A percentile compares a stretch with the other conserved stretches of the same genome.
phyloP scores from a whole-genome alignment of 805 yeast species.

The Kluyveromyces nonfermentans region DNA sequence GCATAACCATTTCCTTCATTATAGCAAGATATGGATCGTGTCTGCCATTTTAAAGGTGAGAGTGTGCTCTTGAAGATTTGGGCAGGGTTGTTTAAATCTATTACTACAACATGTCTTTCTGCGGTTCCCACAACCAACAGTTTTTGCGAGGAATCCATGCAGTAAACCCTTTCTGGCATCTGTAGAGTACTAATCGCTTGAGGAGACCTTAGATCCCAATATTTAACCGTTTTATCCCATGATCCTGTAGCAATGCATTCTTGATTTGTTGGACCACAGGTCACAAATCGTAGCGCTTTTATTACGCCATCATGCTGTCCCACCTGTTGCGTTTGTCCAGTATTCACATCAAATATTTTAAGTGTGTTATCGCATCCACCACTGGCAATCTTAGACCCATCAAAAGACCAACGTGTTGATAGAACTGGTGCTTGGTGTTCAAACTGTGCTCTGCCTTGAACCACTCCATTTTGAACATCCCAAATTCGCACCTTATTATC shows the following conservation, averaged over 20 bases:
- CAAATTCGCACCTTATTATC: constrained; percentile 90
- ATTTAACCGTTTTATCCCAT: constrained; percentile 91
- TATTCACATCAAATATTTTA: constrained; percentile 67
- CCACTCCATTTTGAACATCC: constrained; percentile 71
- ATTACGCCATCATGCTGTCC: constrained; percentile 85
- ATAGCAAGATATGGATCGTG: constrained; percentile 72
- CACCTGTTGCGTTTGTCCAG: constrained; percentile 75
- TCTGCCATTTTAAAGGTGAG: constrained; percentile 86
- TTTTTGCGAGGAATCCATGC: constrained; percentile 77
- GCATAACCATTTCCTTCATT: constrained; percentile 93
- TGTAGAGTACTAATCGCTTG: constrained; percentile 72
- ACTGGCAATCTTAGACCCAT: constrained; percentile 79
- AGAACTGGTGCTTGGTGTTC: constrained; percentile 88
- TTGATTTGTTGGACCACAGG: constrained; percentile 75
- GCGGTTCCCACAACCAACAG: constrained; percentile 91
- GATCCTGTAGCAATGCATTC: constrained; percentile 81
- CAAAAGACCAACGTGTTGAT: constrained; percentile 70
- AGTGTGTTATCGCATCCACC: constrained; percentile 92
- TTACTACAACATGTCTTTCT: constrained; percentile 67
- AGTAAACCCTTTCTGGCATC: constrained; percentile 84
- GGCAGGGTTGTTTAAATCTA: constrained; percentile 78
- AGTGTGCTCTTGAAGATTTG: constrained; percentile 60
- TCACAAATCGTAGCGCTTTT: constrained; percentile 61
- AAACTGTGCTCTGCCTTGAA: constrained; percentile 81
- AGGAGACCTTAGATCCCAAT: constrained; percentile 89